Conservation (phyloP, 768 basidiomycete species). For the Phaeotremella fagi region DNA sequence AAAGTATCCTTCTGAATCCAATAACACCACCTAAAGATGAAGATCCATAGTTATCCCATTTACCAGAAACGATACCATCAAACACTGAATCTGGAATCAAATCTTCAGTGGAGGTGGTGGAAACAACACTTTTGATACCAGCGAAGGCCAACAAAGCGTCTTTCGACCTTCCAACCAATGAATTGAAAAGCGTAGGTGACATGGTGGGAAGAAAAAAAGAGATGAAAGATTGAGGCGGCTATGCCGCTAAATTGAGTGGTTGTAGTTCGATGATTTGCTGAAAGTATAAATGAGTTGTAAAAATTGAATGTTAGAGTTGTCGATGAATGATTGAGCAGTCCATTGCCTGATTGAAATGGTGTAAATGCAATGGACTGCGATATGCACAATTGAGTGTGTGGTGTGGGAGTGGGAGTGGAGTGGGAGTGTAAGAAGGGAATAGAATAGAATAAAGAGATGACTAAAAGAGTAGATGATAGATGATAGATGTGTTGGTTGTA, state of each 20-base stretch:
- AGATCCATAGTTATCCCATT: background rate
- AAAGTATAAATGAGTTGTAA: background rate
- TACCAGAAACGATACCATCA: background rate
- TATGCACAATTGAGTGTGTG: background rate
- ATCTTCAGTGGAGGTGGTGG: background rate
- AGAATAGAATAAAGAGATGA: background rate
- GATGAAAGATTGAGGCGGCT: background rate
- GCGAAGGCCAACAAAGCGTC: background rate
- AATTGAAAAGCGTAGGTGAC: background rate
- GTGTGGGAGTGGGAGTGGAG: conserved; percentile 52
- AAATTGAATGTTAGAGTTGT: background rate
- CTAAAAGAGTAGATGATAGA: no score
- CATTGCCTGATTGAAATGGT: background rate
- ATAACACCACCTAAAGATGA: background rate
- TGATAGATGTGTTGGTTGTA: no score
- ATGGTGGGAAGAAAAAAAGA: background rate
- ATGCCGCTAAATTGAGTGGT: background rate
- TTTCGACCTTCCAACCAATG: background rate
- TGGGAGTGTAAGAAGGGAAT: background rate
- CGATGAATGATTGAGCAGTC: background rate
- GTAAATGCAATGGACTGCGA: background rate
- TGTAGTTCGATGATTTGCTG: no score
- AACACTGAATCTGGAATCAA: background rate
- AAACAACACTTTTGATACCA: background rate
- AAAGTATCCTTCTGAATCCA: conserved; percentile 32